Base-by-base conservation (phyloP, 2,329 filamentous ascomycete species). In the Fusarium burgessii region DNA sequence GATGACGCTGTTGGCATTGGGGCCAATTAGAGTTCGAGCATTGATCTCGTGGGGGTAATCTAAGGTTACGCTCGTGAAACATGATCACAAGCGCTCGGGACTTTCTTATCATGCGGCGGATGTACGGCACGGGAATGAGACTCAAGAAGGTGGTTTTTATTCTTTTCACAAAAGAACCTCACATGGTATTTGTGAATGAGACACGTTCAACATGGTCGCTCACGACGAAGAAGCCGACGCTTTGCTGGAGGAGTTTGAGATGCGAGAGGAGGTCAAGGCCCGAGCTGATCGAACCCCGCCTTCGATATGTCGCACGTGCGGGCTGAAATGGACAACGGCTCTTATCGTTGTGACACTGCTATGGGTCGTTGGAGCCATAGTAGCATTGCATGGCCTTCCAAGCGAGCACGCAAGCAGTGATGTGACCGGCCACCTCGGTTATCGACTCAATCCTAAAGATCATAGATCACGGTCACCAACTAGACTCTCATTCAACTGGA, bases 11-110 rank as follows among this genome's bases (percentile, higher is more conserved):
- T 17, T 6, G 25, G 7, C 17, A 14, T 15, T 18, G n/a, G 6
- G 15, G 14, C 60, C 62, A 65, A 65, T 65, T 3, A 14, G 32
- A 17, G 25, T 27, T 25, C 18, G 4, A 5, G 25, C 18, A 49
- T 64, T 43, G 25, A 58, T 65, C 62, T 65, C 62, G 62, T 65
- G 62, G 59, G 42, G n/a, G 42, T 29, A 7, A 43, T 57, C 46
- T 25, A 9, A 29, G 29, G 7, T 29, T 9, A 11, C 8, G 29
- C 10, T 43, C 38, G 36, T 25, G 7, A 15, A 18, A 41, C 10
- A 14, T 41, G 23, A 54, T 62, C 60, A 62, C 42, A 58, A 35
- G 52, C 35, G 20, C 20, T 29, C 20, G 23, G 18, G 13, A 11
- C 27, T 25, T 35, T 58, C 35, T 42, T 40, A 18, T 38, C 23